Evolutionary conservation across 129 eudicot species (phyloP).

Genomic region (Oenanthe sinensis): DNA sequence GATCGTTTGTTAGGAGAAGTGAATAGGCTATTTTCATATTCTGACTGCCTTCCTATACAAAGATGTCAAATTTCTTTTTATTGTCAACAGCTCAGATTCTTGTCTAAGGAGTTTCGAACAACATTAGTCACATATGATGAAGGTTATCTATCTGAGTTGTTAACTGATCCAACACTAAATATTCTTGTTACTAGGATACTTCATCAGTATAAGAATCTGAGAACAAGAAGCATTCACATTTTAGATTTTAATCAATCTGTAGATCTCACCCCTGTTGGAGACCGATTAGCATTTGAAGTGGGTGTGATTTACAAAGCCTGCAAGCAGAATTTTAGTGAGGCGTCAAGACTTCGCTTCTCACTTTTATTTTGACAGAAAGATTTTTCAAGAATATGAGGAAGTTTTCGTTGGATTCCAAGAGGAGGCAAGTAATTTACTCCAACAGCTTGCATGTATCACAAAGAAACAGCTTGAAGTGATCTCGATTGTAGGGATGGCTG

Average conservation of each 20-base stretch:
- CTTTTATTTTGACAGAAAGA: not conserved
- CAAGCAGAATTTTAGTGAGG: not conserved
- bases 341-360: not conserved
- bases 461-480: slow-evolving; percentile 18
- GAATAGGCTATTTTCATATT: not conserved
- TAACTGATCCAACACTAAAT: not conserved
- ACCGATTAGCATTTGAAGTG: not conserved
- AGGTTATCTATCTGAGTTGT: not conserved
- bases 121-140: not conserved
- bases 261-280: not conserved
- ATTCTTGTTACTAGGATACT: not conserved
- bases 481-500: slow-evolving; percentile 43
- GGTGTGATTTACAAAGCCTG: not conserved
- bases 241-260: not conserved
- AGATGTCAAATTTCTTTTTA: not conserved
- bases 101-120: too few relatives aligned
- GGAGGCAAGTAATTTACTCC: slow-evolving; percentile 11
- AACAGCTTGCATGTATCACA: slow-evolving; percentile 9
- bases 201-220: not conserved
- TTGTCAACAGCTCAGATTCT: not conserved
- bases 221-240: too few relatives aligned
- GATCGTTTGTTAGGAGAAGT: not conserved
- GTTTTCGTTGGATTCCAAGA: slow-evolving; percentile 22
- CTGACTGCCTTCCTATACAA: not conserved
- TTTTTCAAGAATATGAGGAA: not conserved